phyloP scores from a whole-genome alignment of 495 filamentous ascomycete species.

The Penicillium pancosmium region DNA sequence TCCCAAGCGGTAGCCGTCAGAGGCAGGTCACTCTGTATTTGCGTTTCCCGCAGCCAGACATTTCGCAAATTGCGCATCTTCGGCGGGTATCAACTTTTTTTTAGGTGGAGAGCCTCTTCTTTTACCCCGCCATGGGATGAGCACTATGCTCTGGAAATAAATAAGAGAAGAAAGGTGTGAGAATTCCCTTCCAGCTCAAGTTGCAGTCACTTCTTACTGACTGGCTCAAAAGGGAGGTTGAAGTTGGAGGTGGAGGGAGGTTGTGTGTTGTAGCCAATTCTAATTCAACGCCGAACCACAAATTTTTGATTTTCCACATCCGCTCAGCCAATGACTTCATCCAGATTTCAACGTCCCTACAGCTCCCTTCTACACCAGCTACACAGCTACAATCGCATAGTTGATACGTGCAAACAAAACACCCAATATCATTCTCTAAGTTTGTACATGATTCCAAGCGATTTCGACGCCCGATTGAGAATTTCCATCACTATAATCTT shows the following conservation, averaged over 20 bases:
- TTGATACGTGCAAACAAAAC: conserved; percentile 22
- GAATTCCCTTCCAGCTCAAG: neutral
- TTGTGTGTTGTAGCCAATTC: conserved; percentile 20
- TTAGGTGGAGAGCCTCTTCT: conserved; percentile 10
- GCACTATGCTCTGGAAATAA: neutral
- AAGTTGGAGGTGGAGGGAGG: conserved; percentile 2
- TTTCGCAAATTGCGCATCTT: conserved; percentile 81
- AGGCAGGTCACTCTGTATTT: conserved; percentile 53
- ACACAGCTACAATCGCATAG: conserved; percentile 27
- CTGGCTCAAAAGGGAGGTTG: neutral
- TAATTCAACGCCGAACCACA: conserved; percentile 39
- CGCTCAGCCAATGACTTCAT: conserved; percentile 56
- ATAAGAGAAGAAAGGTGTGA: neutral
- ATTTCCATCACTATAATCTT: conserved; percentile 23
- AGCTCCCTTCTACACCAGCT: conserved; percentile 22
- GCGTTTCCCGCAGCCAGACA: conserved; percentile 63
- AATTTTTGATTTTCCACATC: conserved; percentile 48
- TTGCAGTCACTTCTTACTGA: too few relatives aligned
- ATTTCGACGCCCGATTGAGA: conserved; percentile 28
- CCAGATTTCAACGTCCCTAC: conserved; percentile 40
- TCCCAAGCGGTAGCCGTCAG: conserved; percentile 81
- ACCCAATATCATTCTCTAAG: conserved; percentile 41
- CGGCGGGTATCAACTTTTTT: conserved; percentile 28
- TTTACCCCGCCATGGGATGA: conserved; percentile 48
- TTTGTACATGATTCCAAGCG: conserved; percentile 47